Evolutionary conservation across 768 basidiomycete genomes (phyloP).

Genomic region (Rhodotorula paludigena): DNA sequence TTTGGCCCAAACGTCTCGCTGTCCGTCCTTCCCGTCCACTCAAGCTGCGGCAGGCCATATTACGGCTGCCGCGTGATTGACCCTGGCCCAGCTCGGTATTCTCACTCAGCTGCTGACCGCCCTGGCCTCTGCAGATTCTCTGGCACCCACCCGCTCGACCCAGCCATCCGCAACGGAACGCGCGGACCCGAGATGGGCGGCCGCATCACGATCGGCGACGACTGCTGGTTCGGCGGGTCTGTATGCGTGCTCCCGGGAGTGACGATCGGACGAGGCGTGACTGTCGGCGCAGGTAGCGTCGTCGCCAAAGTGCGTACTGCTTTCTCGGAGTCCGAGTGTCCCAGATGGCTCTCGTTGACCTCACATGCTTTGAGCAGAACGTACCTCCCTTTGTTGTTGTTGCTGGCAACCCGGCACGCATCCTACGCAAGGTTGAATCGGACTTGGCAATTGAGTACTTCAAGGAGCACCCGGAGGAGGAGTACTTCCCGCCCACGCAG

Average conservation of each 20-base stretch:
- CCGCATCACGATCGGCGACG: conserved; percentile 46
- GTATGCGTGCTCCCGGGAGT: conserved; percentile 45
- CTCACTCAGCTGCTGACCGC: neutral
- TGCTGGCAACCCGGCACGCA: conserved; percentile 47
- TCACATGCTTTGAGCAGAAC: neutral
- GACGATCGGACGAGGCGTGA: conserved; percentile 45
- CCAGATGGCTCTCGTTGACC: neutral
- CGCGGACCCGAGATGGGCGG: conserved; percentile 45
- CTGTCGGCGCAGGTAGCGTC: conserved; percentile 46
- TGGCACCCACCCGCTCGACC: conserved; percentile 34
- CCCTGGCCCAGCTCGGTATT: too few relatives aligned
- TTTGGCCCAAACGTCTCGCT: conserved; percentile 46
- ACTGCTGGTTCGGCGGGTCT: conserved; percentile 49
- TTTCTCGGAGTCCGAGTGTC: neutral
- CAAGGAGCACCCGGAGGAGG: conserved; percentile 27
- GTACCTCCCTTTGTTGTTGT: conserved; percentile 44
- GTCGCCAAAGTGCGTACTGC: conserved; percentile 44
- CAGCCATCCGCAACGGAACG: conserved; percentile 42
- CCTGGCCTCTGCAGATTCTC: conserved; percentile 13
- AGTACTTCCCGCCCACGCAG: conserved; percentile 23
- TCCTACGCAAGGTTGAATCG: conserved; percentile 45
- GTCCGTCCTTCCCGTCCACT: conserved; percentile 4
- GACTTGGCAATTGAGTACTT: conserved; percentile 31
- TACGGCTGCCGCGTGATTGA: too few relatives aligned
- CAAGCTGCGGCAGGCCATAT: too few relatives aligned